These are phyloP conservation scores for Colletotrichum cuscutae DNA, from an alignment of 2,329 filamentous ascomycete genomes.

Conservation along the genomic window DNA sequence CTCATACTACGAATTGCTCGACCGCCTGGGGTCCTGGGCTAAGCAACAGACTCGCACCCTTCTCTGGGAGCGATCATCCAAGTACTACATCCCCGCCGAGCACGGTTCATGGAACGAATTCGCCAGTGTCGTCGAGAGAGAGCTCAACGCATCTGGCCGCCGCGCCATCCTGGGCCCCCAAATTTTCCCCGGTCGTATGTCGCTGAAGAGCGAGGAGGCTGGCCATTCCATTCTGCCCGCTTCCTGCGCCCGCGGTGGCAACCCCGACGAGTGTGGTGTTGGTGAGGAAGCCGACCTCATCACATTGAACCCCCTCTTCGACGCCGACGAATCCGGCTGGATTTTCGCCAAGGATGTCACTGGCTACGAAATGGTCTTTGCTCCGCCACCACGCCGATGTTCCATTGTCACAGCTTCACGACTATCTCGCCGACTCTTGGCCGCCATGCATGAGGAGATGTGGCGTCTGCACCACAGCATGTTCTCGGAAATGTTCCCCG, in stretches of 20 bases:
- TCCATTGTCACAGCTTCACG: conserved; percentile 79
- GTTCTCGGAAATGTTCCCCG: conserved; percentile 85
- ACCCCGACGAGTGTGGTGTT: conserved; percentile 68
- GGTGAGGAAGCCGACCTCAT: conserved; percentile 81
- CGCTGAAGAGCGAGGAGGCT: conserved; percentile 62
- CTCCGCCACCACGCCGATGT: conserved; percentile 72
- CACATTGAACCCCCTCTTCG: conserved; percentile 81
- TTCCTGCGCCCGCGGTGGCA: conserved; percentile 63
- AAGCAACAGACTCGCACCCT: conserved; percentile 74
- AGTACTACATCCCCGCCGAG: conserved; percentile 79
- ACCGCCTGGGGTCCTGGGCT: conserved; percentile 74
- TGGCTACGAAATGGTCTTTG: conserved; percentile 67
- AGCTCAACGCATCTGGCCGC: conserved; percentile 63
- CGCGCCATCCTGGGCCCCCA: conserved; percentile 77
- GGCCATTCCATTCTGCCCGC: conserved; percentile 64
- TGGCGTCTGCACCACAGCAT: conserved; percentile 74
- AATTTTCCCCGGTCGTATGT: conserved; percentile 57
- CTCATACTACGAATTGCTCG: conserved; percentile 78
- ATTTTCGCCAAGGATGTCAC: conserved; percentile 77
- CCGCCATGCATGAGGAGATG: conserved; percentile 81
- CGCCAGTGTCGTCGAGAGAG: conserved; percentile 69
- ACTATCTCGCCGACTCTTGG: conserved; percentile 72
- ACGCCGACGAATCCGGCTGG: conserved; percentile 77
- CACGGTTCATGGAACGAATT: conserved; percentile 82
- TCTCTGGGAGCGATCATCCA: conserved; percentile 81